These are phyloP conservation scores for bread wheat (Triticum aestivum) DNA, from an alignment of 176 grass and related monocot species.

Conservation along the genomic window IWGSC_CS_RefSeq_v2.1 NC_057811.1:337912319-337912818, in stretches of 20 bases:
- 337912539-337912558: conserved; percentile 2
- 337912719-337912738: conserved; percentile 37
- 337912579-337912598: conserved; percentile 14
- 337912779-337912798: conserved; percentile 14
- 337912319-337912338: conserved; percentile 32
- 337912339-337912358: conserved; percentile 8
- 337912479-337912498: conserved; percentile 12
- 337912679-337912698: conserved; percentile 2
- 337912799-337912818: conserved; percentile 22
- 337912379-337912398: conserved; percentile 29
- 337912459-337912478: conserved; percentile 21
- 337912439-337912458: conserved; percentile 29
- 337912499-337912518: not conserved
- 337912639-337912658: conserved; percentile 44
- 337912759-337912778: not conserved
- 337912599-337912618: conserved; percentile 34
- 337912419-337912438: conserved; percentile 31
- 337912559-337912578: conserved; percentile 18
- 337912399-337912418: conserved; percentile 31
- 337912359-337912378: conserved; percentile 38
- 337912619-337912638: conserved; percentile 35
- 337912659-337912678: conserved; percentile 37
- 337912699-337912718: conserved; percentile 22
- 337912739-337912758: conserved; percentile 38
- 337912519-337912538: not conserved